Base-by-base conservation (phyloP, 2,329 filamentous ascomycete species). In the Paraconiothyrium sp. region DNA sequence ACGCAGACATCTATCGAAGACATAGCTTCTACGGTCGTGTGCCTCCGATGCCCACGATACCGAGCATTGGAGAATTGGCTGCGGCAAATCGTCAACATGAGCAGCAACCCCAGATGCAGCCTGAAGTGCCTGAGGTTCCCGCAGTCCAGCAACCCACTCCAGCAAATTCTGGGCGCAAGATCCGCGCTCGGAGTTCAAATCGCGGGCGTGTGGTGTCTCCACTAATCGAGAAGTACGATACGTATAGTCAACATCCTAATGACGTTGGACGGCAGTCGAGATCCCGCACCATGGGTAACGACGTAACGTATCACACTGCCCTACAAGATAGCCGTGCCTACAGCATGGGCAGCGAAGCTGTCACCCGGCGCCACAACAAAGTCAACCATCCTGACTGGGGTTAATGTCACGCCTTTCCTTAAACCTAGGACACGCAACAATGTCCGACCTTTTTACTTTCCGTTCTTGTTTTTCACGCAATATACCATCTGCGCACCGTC, bases 241-340 rank as follows among this genome's bases (percentile, higher is more conserved):
- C 66, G 13, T 61, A 64, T 51, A 49, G 47, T 7, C 52, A 65
- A 39, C 54, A n/a, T 34, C 30, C 46, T 22, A 35, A 47, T 20
- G 7, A 41, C 14, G 44, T 37, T 14, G 43, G 13, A 22, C 20
- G n/a, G 22, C 58, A 60, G 50, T 54, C 51, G 27, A 56, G 54
- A 22, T 59, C 61, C 16, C 59, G 52, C 37, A 57, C 60, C 16
- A 47, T 59, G 22, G 65, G 72, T 16, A 66, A 13, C 66, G 75
- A 60, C 73, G 72, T n/a, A 69, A 74, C 57, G 69, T 72, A 58
- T 73, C 72, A 6, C 67, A 73, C n/a, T 73, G 66, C 47, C 60
- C 65, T 47, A 16, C 49, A 20, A 39, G 30, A 22, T 4, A 37
- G 20, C n/a, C 43, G 39, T 5, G 32, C 27, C 11, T 47, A 47